Evolutionary conservation across 2,329 filamentous ascomycete genomes (phyloP).

Genomic region (Scedosporium dehoogii): DNA sequence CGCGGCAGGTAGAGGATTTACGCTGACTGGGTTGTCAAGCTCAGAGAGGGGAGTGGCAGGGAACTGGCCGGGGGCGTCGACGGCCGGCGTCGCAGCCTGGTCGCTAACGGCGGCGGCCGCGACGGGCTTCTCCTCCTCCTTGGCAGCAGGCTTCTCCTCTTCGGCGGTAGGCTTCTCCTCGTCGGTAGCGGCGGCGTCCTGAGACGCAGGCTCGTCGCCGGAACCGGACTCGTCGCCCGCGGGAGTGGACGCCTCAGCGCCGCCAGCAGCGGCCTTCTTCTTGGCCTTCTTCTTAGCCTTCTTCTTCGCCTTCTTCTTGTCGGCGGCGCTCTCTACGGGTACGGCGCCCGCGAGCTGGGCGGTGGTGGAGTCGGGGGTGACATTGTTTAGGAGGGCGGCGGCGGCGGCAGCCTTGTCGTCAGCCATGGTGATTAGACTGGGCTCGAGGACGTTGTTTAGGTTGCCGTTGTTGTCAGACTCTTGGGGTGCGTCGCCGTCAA

Average conservation of each 20-base stretch:
- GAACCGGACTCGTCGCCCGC: neutral
- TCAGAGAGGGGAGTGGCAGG: slow-evolving; percentile 58
- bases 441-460: slow-evolving; percentile 83
- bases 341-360: slow-evolving; percentile 47
- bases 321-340: slow-evolving; percentile 36
- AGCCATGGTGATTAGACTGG: slow-evolving; percentile 55
- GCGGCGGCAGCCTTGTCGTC: slow-evolving; percentile 23
- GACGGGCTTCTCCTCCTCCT: slow-evolving; percentile 1
- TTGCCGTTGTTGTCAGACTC: slow-evolving; percentile 77
- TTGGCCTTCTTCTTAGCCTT: slow-evolving; percentile 17
- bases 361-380: slow-evolving; percentile 61
- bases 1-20: slow-evolving; percentile 53
- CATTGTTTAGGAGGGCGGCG: slow-evolving; percentile 42
- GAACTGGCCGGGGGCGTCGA: slow-evolving; percentile 28
- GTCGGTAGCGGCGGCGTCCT: neutral
- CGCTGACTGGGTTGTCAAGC: slow-evolving; percentile 39
- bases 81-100: neutral
- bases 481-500: slow-evolving; percentile 68
- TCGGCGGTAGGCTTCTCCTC: slow-evolving; percentile 5
- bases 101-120: slow-evolving; percentile 6
- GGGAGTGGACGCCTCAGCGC: neutral
- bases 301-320: slow-evolving; percentile 22
- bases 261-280: slow-evolving; percentile 10
- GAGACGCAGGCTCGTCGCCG: neutral
- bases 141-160: neutral